Evolutionary conservation across 345 rosid genomes (phyloP), one percentile per base, ranked within the genome.

Genomic region (Pugionium cornutum): DNA sequence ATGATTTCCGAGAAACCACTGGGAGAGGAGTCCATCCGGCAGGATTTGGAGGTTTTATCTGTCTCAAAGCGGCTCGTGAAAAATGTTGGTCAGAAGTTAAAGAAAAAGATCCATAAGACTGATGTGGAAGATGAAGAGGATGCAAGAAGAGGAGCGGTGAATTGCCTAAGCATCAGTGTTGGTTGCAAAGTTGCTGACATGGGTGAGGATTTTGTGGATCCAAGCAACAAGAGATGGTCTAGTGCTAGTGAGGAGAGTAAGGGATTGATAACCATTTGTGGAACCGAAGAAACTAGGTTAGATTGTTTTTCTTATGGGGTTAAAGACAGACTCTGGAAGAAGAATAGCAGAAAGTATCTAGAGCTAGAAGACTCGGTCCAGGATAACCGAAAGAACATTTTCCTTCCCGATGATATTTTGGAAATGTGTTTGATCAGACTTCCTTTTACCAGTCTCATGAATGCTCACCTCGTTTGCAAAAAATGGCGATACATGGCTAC

Each of bases 161-260:
- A 83, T 67, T 89, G 96, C 75, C 86, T 94, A 50, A 76, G 84
- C 54, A 59, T 92, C 9, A 79, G 87, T 60, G 85, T 90, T 34
- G 99, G 96, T 11, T 94, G 99, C 84, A 94, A 82, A 81, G 97
- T 94, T n/a, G 95, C 97, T 43, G 97, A 89, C 43, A 89, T 85
- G 0, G 68, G 92, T 10, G 99, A 85, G 30, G 97, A 86, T 56
- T 85, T 70, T 50, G 96, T 88, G 61, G 95, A 92, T 81, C 84
- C 83, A 0, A 77, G 86, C 70, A 62, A 77, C 51, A 81, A 89
- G 75, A 88, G 96, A 79, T 81, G 86, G 82, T 86, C 90, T 1
- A 89, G 84, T 78, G 86, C 88, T 11, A 82, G 96, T 49, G 96
- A 88, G 53, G 96, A 87, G 47, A 83, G 89, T 59, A 92, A 76